Conservation (phyloP, 2,329 filamentous ascomycete genomes). For the Talaromyces sp. region DNA sequence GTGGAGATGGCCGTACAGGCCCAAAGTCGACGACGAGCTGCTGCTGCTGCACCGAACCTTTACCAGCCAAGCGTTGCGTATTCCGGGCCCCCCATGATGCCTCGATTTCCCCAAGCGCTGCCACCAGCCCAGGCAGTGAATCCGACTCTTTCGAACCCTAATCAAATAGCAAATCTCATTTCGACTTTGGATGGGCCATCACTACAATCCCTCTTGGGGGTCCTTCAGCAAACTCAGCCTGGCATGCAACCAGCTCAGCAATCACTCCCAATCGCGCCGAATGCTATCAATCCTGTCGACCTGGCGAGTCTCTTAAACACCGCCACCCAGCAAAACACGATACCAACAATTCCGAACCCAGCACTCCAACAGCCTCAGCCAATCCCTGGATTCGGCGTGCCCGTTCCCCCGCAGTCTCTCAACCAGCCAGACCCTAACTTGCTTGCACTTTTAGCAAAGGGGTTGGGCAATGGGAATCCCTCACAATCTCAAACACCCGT, state of each 20-base stretch:
- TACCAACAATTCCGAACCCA: constrained; percentile 20
- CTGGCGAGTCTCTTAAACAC: constrained; percentile 38
- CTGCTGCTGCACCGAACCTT: constrained; percentile 26
- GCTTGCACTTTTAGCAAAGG: constrained; percentile 34
- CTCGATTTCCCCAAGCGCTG: constrained; percentile 24
- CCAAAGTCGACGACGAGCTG: constrained; percentile 31
- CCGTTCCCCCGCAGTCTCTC: constrained; percentile 17
- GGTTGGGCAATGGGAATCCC: constrained; percentile 29
- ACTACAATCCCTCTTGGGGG: constrained; percentile 64
- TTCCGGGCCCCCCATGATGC: constrained; percentile 22
- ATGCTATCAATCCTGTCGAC: constrained; percentile 31
- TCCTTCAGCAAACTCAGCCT: constrained; percentile 47
- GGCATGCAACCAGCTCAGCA: constrained; percentile 30
- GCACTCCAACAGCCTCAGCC: constrained; percentile 22
- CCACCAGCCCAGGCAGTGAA: constrained; percentile 27
- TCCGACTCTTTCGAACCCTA: constrained; percentile 30
- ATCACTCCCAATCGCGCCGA: constrained; percentile 25
- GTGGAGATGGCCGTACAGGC: constrained; percentile 72
- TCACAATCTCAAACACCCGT: constrained; percentile 29
- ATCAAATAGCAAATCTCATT: constrained; percentile 61
- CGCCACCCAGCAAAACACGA: constrained; percentile 27
- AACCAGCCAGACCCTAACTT: constrained; percentile 31
- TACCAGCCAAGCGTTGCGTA: constrained; percentile 33
- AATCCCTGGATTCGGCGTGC: constrained; percentile 24
- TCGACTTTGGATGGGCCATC: constrained; percentile 63